Percentiles rank a stretch among this genome's conserved stretches.
These are phyloP conservation scores for Kondoa malvinella DNA, from an alignment of 768 basidiomycete species.

Conservation along the genomic window DNA sequence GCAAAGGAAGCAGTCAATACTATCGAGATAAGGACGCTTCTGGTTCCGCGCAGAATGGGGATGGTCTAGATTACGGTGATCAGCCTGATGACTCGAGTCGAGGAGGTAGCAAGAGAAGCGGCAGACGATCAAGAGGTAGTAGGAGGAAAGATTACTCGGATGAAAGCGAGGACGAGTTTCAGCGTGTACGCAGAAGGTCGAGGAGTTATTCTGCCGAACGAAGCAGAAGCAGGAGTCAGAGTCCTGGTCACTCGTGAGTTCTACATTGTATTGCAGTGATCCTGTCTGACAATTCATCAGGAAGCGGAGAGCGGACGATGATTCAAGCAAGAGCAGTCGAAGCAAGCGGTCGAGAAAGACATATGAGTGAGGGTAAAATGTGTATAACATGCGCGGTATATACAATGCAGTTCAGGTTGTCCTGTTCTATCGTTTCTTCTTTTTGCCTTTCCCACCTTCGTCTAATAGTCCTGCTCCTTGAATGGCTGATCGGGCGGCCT, in stretches of 20 bases:
- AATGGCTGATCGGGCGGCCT: conserved; percentile 78
- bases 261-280: background rate
- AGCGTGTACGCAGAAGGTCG: background rate
- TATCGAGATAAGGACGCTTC: conserved; percentile 3
- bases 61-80: background rate
- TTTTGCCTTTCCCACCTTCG: background rate
- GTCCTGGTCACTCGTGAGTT: background rate
- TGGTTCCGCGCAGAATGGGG: background rate
- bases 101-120: background rate
- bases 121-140: background rate
- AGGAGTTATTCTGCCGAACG: background rate
- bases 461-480: conserved; percentile 66
- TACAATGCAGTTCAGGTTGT: background rate
- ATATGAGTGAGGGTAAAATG: background rate
- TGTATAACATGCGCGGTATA: background rate
- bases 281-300: background rate
- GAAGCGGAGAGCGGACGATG: background rate
- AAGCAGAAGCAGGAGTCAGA: background rate
- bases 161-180: background rate
- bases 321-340: background rate
- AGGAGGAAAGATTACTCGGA: conserved; percentile 5
- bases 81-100: background rate
- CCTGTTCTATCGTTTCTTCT: background rate
- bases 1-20: background rate
- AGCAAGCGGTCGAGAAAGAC: background rate